A percentile compares a stretch with the other conserved stretches of the same genome.
Evolutionary conservation across 306 rosid genomes (phyloP).

Genomic region (Hippophae rhamnoides): DNA sequence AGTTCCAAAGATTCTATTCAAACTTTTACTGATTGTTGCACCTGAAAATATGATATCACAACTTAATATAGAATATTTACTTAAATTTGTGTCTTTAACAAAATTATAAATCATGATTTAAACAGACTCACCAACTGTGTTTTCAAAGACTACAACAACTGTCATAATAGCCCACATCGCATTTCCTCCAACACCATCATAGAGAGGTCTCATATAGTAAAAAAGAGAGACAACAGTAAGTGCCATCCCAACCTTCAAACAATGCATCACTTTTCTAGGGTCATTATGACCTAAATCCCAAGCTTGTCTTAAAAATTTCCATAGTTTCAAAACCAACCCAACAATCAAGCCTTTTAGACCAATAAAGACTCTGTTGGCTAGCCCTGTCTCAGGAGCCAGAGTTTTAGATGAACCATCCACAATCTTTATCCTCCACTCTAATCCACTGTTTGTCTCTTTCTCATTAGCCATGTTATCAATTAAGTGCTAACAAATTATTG

Average conservation of each 20-base stretch:
- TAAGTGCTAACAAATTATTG: neutral
- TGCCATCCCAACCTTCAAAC: slow-evolving; percentile 72
- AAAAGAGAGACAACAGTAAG: slow-evolving; percentile 62
- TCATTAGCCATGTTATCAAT: slow-evolving; percentile 19
- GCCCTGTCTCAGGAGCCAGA: slow-evolving; percentile 19
- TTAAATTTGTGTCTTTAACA: neutral
- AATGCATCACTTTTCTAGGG: slow-evolving; percentile 69
- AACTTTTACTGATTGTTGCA: slow-evolving; percentile 49
- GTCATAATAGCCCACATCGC: slow-evolving; percentile 89
- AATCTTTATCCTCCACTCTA: slow-evolving; percentile 60
- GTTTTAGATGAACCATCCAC: slow-evolving; percentile 30
- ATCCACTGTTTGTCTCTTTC: slow-evolving; percentile 17
- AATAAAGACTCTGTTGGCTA: slow-evolving; percentile 11
- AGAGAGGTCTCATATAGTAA: slow-evolving; percentile 72
- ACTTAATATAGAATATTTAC: neutral
- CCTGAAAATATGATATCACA: slow-evolving; percentile 37
- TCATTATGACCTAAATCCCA: slow-evolving; percentile 67
- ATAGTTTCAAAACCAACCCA: slow-evolving; percentile 30
- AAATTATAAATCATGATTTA: neutral
- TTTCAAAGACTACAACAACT: slow-evolving; percentile 64
- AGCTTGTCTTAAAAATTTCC: slow-evolving; percentile 48
- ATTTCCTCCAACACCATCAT: slow-evolving; percentile 67
- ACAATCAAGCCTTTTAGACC: slow-evolving; percentile 23
- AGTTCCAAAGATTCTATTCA: slow-evolving; percentile 70
- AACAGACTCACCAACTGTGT: slow-evolving; percentile 41